A percentile compares a stretch with the other conserved stretches of the same genome.
These are phyloP conservation scores for Staphylotrichum longicolle DNA, from an alignment of 495 filamentous ascomycete genomes.

Conservation along the genomic window DNA sequence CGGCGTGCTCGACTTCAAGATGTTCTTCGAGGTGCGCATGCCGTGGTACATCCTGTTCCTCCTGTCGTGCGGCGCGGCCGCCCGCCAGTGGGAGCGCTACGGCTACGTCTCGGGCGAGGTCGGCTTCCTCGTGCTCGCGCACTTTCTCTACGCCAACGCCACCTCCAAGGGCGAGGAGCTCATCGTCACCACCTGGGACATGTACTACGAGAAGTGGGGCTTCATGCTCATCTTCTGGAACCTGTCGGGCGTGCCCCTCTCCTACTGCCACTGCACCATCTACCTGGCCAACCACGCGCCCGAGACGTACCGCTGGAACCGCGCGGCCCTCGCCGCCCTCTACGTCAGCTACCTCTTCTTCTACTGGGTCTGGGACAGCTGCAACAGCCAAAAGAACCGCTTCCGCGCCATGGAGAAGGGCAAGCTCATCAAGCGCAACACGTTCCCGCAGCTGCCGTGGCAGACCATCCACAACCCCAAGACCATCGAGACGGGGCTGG, in stretches of 20 bases:
- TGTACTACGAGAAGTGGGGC: slow-evolving; percentile 99
- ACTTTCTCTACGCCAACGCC: slow-evolving; percentile 94
- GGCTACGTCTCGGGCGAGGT: slow-evolving; percentile 92
- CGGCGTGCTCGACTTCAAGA: slow-evolving; percentile 93
- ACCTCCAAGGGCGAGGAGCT: slow-evolving; percentile 95
- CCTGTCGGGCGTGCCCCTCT: slow-evolving; percentile 88
- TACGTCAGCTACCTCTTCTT: slow-evolving; percentile 74
- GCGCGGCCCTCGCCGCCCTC: slow-evolving; percentile 60
- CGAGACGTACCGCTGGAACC: slow-evolving; percentile 75
- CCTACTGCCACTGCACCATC: slow-evolving; percentile 95
- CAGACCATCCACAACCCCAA: slow-evolving; percentile 81
- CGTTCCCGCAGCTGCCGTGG: slow-evolving; percentile 95
- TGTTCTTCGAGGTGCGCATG: slow-evolving; percentile 98
- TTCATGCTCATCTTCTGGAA: slow-evolving; percentile 99
- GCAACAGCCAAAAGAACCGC: slow-evolving; percentile 92
- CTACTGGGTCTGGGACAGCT: slow-evolving; percentile 91
- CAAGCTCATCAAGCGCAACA: slow-evolving; percentile 64
- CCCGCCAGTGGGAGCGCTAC: slow-evolving; percentile 82
- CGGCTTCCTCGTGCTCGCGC: slow-evolving; percentile 83
- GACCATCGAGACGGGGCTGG: slow-evolving; percentile 73
- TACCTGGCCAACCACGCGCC: slow-evolving; percentile 90
- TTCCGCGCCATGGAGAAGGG: slow-evolving; percentile 83
- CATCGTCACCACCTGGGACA: slow-evolving; percentile 92
- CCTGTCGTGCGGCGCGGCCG: slow-evolving; percentile 70
- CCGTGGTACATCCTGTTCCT: slow-evolving; percentile 95